Conservation (phyloP, 2,329 filamentous ascomycete genomes). For the Hymenotorrendiella dingleyae region DNA sequence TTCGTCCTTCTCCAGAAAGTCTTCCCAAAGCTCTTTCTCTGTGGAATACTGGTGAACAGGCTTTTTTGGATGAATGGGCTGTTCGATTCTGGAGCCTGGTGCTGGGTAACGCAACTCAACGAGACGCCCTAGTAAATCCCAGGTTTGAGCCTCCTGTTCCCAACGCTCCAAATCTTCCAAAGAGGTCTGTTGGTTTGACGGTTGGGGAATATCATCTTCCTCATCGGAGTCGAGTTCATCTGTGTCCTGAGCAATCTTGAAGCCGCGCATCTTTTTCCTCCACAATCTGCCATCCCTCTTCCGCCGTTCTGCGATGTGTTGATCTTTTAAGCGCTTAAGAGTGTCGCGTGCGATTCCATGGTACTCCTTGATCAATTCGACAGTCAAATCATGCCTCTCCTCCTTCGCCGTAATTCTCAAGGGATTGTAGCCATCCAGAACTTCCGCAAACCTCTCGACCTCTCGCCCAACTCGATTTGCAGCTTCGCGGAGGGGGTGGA, state of each 20-base stretch:
- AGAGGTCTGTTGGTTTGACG: slow-evolving; percentile 26
- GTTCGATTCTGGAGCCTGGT: slow-evolving; percentile 23
- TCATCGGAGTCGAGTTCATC: slow-evolving; percentile 41
- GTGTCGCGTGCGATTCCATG: slow-evolving; percentile 48
- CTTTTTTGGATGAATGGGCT: slow-evolving; percentile 8
- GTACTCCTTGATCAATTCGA: slow-evolving; percentile 63
- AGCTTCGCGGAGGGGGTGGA: slow-evolving; percentile 57
- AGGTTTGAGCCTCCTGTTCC: slow-evolving; percentile 82
- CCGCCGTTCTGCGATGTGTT: slow-evolving; percentile 28
- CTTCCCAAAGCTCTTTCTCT: slow-evolving; percentile 60
- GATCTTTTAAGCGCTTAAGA: slow-evolving; percentile 38
- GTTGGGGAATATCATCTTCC: slow-evolving; percentile 32
- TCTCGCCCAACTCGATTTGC: slow-evolving; percentile 69
- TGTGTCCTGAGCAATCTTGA: slow-evolving; percentile 24
- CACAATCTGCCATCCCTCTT: slow-evolving; percentile 23
- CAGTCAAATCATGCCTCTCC: slow-evolving; percentile 59
- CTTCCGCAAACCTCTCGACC: slow-evolving; percentile 80
- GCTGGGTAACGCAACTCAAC: slow-evolving; percentile 60
- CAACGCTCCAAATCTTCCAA: slow-evolving; percentile 54
- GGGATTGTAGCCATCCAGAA: slow-evolving; percentile 68
- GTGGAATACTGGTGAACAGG: slow-evolving; percentile 48
- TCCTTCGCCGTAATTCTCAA: slow-evolving; percentile 40
- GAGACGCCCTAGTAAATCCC: slow-evolving; percentile 66
- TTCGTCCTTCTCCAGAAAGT: slow-evolving; percentile 69
- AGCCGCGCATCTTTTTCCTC: slow-evolving; percentile 33